phyloP scores from a whole-genome alignment of 169 alveolate genomes.

The Besnoitia besnoiti region DNA sequence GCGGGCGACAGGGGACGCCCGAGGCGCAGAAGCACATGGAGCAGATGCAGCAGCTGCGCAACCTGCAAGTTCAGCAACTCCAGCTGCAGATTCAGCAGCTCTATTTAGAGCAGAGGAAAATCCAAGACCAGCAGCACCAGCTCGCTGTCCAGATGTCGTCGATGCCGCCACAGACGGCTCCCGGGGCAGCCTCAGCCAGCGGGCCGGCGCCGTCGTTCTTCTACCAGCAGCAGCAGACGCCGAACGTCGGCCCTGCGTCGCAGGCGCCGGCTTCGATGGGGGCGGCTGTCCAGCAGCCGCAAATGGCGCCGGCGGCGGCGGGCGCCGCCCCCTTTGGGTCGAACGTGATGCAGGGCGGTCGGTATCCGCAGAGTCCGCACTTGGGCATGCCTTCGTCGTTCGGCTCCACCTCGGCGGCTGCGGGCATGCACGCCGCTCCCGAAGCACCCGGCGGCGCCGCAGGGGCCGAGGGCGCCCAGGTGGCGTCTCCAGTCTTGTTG shows the following conservation, averaged over 20 bases:
- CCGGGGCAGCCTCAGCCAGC: too few species aligned
- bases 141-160: neutral
- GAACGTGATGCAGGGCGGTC: neutral
- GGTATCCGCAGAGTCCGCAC: neutral
- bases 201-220: neutral
- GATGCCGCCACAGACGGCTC: neutral
- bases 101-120: neutral
- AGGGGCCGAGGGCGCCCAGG: neutral
- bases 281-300: neutral
- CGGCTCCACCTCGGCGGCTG: neutral
- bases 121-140: conserved; percentile 24
- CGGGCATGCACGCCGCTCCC: neutral
- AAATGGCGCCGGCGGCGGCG: neutral
- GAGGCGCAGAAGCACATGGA: neutral
- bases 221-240: neutral
- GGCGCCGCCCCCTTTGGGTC: neutral
- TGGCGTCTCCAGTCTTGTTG: too few species aligned
- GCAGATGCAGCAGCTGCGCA: conserved; percentile 29
- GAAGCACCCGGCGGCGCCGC: neutral
- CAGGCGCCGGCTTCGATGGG: too few species aligned
- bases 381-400: neutral
- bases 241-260: too few species aligned
- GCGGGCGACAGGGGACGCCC: neutral
- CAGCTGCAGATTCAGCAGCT: conserved; percentile 27
- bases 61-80: conserved; percentile 28